Evolutionary conservation across 2,329 filamentous ascomycete species (phyloP).

Genomic region (Zarea fungicola): DNA sequence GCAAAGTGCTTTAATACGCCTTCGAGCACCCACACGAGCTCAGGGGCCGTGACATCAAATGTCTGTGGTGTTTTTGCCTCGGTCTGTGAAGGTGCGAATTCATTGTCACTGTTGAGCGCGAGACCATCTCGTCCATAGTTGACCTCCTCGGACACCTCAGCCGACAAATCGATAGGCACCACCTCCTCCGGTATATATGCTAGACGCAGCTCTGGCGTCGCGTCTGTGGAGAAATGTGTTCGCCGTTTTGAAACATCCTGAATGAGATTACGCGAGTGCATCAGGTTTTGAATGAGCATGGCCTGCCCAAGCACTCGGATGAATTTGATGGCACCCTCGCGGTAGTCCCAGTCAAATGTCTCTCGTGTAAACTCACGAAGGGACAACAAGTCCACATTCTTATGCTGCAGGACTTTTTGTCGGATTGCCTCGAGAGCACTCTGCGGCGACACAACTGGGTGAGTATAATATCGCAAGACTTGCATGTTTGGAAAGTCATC

Average conservation of each 20-base stretch:
- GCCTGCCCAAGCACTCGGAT: constrained; percentile 74
- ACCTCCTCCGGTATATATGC: constrained; percentile 71
- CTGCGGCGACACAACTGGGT: constrained; percentile 72
- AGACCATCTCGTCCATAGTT: constrained; percentile 47
- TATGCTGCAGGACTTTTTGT: constrained; percentile 14
- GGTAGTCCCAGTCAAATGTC: constrained; percentile 80
- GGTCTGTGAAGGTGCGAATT: constrained; percentile 41
- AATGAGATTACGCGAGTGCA: constrained; percentile 20
- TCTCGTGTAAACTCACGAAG: constrained; percentile 71
- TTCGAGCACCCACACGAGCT: constrained; percentile 40
- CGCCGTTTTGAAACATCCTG: constrained; percentile 60
- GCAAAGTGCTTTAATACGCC: constrained; percentile 23
- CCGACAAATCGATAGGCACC: constrained; percentile 69
- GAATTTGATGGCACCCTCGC: constrained; percentile 76
- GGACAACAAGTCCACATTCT: constrained; percentile 33
- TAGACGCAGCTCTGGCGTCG: constrained; percentile 69
- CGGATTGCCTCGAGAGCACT: constrained; percentile 34
- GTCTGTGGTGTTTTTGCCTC: constrained; percentile 26
- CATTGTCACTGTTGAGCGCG: constrained; percentile 62
- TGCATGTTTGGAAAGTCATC: constrained; percentile 75
- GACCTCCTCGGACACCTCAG: constrained; percentile 61
- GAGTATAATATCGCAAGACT: constrained; percentile 79
- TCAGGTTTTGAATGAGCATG: constrained; percentile 59
- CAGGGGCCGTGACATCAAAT: constrained; percentile 62
- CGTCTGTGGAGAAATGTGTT: constrained; percentile 68